Evolutionary conservation across 805 yeast genomes (phyloP).

Genomic region (Limtongia smithiae): DNA sequence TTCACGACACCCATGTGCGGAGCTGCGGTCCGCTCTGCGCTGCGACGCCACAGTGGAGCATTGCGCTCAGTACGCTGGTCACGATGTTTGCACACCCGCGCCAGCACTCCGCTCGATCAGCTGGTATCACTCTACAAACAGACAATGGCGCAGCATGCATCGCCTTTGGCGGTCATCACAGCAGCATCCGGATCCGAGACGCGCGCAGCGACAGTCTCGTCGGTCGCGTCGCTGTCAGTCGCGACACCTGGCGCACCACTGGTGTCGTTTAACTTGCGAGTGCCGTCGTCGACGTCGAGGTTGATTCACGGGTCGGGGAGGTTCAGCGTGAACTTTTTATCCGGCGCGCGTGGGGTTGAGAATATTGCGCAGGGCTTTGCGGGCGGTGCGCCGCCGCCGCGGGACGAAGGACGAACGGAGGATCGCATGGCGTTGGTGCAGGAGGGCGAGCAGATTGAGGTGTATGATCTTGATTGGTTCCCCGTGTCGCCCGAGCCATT

Average conservation of each 20-base stretch:
- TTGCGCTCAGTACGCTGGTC: too few relatives aligned
- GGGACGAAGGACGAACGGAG: conserved; percentile 34
- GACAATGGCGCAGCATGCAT: conserved; percentile 21
- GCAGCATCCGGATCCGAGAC: conserved; percentile 6
- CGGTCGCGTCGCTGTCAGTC: conserved; percentile 77
- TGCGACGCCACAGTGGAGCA: too few relatives aligned
- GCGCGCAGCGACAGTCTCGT: conserved; percentile 58
- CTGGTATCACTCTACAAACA: conserved; percentile 16
- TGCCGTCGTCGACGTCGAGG: conserved; percentile 77
- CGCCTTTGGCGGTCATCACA: conserved; percentile 21
- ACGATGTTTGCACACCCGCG: too few relatives aligned
- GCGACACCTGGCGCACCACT: conserved; percentile 61
- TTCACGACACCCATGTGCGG: too few relatives aligned
- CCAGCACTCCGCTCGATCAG: neutral
- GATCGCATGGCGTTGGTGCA: conserved; percentile 44
- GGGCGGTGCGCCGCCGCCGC: conserved; percentile 33
- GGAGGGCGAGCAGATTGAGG: conserved; percentile 6
- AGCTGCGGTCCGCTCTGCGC: too few relatives aligned
- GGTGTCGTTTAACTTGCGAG: conserved; percentile 78
- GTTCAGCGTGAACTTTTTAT: conserved; percentile 71
- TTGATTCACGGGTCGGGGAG: conserved; percentile 54
- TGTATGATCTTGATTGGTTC: conserved; percentile 51
- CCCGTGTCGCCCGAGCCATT: conserved; percentile 43
- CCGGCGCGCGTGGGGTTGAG: conserved; percentile 56
- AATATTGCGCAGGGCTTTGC: conserved; percentile 65